Evolutionary conservation across 371 early-diverging fungal genomes (phyloP), one percentile per base, ranked within the genome.

Genomic region (Rhizopus arrhizus): DNA sequence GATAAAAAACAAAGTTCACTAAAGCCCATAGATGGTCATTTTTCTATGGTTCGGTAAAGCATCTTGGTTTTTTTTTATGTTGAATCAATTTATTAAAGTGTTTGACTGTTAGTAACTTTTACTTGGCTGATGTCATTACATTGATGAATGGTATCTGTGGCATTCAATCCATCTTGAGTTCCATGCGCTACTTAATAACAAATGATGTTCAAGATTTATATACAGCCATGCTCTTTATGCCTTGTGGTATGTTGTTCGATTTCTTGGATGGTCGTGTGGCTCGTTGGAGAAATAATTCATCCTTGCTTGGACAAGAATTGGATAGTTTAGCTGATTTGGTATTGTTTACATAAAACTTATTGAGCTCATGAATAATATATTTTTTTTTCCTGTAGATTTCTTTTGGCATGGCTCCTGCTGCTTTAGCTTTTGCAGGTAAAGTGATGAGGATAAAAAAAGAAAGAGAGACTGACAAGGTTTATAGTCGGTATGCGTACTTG

Each of bases 391-490:
- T 31, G 13, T 59, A 87, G 88, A 84, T 89, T 53, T 89, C 90
- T 2, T 94, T 95, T 72, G 94, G 94, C 9, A 77, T 95, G n/a
- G 95, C 95, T 11, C 94, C 94, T 4, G 93, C 93, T 22, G 89
- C 89, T 3, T 77, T 94, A 33, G 95, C 88, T 11, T 95, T 88
- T 70, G 91, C 90, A 58, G 68, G 78, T 77, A 65, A 69, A 45
- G 34, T 42, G 42, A 13, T 22, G 32, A 28, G n/a, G 51, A 33
- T 16, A 45, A 29, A 48, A 28, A 46, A 35, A 13, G 28, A 40
- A 2, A 40, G 40, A 12, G 10, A 10, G 1, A 0, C 12, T 12
- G 0, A 40, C 2, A 12, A 12, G 12, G 34, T 31, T 51, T 31
- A 9, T 38, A 53, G 82, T 92, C 53, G 96, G 96, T 31, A 85